Conservation (phyloP, 768 basidiomycete genomes). For the Rhizopogon vesiculosus region DNA sequence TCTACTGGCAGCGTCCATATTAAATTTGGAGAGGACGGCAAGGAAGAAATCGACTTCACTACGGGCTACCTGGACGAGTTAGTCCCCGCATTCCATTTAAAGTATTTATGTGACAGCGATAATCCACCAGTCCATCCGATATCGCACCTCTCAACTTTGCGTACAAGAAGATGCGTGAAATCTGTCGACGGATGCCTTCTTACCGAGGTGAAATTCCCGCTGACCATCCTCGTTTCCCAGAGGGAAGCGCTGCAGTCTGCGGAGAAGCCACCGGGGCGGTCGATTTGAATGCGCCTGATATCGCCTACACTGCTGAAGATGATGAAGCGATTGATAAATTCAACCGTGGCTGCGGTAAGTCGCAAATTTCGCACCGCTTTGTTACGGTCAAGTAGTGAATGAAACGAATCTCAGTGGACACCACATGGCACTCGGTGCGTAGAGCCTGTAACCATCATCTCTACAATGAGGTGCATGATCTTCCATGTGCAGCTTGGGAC, state of each 20-base stretch:
- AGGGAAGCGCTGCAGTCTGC: constrained; percentile 24
- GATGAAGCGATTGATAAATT: constrained; percentile 31
- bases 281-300: constrained; percentile 23
- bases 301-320: constrained; percentile 30
- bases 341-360: constrained; percentile 15
- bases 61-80: constrained; percentile 44
- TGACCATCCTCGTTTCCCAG: constrained; percentile 11
- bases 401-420: constrained; percentile 15
- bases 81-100: constrained; percentile 5
- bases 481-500: constrained; percentile 45
- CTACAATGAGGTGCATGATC: neutral
- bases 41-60: constrained; percentile 38
- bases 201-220: constrained; percentile 30
- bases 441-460: neutral
- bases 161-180: constrained; percentile 24
- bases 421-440: constrained; percentile 30
- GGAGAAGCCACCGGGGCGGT: constrained; percentile 12
- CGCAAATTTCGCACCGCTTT: neutral
- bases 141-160: constrained; percentile 20
- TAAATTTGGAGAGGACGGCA: constrained; percentile 33
- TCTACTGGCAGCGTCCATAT: constrained; percentile 48
- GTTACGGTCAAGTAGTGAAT: neutral
- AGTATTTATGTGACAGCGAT: neutral
- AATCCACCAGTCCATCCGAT: constrained; percentile 16
- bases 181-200: constrained; percentile 36